These are phyloP conservation scores for Phytophthora foliorum DNA, from an alignment of 352 stramenopile species.

Conservation along the genomic window DNA sequence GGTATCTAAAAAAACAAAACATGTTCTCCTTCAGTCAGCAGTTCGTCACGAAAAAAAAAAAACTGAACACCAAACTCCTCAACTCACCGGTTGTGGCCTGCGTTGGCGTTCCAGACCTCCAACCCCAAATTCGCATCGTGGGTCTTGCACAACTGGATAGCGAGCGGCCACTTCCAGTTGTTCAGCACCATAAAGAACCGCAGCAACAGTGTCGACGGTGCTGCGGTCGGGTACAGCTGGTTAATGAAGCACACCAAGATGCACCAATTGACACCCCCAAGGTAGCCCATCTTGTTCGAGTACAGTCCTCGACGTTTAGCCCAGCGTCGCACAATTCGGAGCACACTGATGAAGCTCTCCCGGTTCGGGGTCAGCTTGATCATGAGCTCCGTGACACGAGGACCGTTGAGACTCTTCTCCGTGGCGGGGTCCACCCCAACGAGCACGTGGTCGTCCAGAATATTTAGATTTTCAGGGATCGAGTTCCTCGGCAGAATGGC, in stretches of 20 bases:
- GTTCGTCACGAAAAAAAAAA: constrained; percentile 1
- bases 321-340: constrained; percentile 91
- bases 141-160: constrained; percentile 92
- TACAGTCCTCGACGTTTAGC: constrained; percentile 96
- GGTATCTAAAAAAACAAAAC: constrained; percentile 59
- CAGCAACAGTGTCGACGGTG: constrained; percentile 83
- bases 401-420: constrained; percentile 92
- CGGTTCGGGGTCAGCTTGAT: constrained; percentile 91
- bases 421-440: constrained; percentile 87
- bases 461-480: constrained; percentile 92
- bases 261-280: constrained; percentile 99
- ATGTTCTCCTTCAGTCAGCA: neutral
- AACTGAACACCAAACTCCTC: neutral
- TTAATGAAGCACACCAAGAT: constrained; percentile 98
- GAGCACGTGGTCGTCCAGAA: constrained; percentile 92
- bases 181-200: constrained; percentile 94
- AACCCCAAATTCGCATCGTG: constrained; percentile 88
- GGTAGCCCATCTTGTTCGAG: constrained; percentile 99
- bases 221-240: constrained; percentile 89
- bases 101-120: constrained; percentile 91
- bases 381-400: constrained; percentile 93
- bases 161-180: constrained; percentile 92
- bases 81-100: constrained; percentile 78
- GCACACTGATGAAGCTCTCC: constrained; percentile 89
- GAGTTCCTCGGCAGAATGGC: constrained; percentile 93